A percentile compares a stretch with the other conserved stretches of the same genome.
phyloP scores from a whole-genome alignment of 139 green algal genomes.

The Coccomyxa sp. region DNA sequence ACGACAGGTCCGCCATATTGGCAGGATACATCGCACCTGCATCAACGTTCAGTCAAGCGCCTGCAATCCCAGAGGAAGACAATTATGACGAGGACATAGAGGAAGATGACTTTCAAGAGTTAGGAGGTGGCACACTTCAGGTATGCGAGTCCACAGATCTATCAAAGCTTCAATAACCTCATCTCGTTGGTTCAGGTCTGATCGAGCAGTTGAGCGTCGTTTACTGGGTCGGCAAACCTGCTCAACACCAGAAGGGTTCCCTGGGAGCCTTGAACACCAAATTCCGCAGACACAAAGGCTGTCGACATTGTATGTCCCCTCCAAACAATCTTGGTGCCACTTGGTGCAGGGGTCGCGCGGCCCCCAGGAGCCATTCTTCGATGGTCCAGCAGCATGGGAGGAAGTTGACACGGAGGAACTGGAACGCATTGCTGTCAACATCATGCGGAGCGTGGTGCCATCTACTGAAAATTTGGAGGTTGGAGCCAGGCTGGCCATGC shows the following conservation, averaged over 20 bases:
- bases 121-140: background rate
- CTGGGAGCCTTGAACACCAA: no score
- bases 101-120: background rate
- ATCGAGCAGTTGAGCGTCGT: no score
- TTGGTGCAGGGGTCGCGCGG: no score
- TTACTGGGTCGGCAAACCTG: no score
- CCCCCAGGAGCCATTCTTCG: background rate
- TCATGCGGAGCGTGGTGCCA: slow-evolving; percentile 23
- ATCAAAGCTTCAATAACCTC: no score
- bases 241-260: no score
- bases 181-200: no score
- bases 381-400: slow-evolving; percentile 18
- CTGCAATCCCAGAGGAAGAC: background rate
- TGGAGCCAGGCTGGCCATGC: slow-evolving; percentile 10
- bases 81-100: slow-evolving; percentile 5
- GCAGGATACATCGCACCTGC: background rate
- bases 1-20: background rate
- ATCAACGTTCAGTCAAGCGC: no score
- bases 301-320: no score
- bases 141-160: background rate
- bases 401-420: slow-evolving; percentile 30
- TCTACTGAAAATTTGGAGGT: slow-evolving; percentile 17
- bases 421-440: slow-evolving; percentile 29
- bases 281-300: no score
- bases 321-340: no score